Conservation (phyloP, 345 rosid species). For the Sonneratia alba region DNA sequence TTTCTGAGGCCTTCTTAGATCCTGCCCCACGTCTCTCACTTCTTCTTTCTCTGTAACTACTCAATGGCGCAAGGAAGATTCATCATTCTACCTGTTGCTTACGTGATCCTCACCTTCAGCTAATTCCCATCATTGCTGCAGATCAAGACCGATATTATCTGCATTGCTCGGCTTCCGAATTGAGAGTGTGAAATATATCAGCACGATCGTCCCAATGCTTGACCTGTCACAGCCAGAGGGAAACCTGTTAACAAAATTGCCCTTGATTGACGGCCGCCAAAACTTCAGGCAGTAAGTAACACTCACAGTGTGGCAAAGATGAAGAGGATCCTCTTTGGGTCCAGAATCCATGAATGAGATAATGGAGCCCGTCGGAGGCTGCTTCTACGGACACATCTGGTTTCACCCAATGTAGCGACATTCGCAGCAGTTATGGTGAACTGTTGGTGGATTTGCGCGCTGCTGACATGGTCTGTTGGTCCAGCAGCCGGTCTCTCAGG, state of each 20-base stretch:
- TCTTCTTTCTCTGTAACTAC: not conserved
- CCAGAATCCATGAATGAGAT: constrained; percentile 50
- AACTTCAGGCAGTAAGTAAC: not conserved
- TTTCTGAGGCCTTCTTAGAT: not conserved
- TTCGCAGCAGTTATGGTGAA: constrained; percentile 51
- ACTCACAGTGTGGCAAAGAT: constrained; percentile 87
- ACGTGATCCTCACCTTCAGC: no score
- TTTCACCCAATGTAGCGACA: constrained; percentile 25
- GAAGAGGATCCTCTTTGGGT: constrained; percentile 81
- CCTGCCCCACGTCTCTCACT: not conserved
- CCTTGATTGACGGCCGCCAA: no score
- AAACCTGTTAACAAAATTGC: not conserved
- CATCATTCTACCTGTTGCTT: no score
- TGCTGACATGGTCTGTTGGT: constrained; percentile 26
- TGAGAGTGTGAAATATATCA: constrained; percentile 83
- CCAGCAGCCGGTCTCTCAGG: constrained; percentile 42
- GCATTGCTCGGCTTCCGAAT: constrained; percentile 25
- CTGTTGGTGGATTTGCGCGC: constrained; percentile 56
- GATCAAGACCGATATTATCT: constrained; percentile 31
- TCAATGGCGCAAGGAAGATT: no score
- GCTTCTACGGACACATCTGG: constrained; percentile 44
- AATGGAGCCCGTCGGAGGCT: constrained; percentile 51
- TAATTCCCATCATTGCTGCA: constrained; percentile 9
- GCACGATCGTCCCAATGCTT: constrained; percentile 81
- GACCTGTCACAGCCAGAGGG: constrained; percentile 41